Evolutionary conservation across 805 yeast genomes (phyloP).

Genomic region (Candida silvicultrix): DNA sequence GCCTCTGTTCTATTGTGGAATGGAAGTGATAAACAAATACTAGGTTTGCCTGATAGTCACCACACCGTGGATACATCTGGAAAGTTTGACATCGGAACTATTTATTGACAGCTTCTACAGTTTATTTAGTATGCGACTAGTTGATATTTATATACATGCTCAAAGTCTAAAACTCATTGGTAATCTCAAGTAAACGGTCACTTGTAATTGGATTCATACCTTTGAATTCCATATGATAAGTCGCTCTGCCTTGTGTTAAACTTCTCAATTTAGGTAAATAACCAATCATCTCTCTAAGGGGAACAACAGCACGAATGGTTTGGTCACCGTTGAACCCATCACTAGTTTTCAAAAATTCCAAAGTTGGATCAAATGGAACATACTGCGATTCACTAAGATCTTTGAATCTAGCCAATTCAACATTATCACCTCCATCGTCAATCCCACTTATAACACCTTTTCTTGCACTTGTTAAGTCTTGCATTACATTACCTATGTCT

Average conservation of each 20-base stretch:
- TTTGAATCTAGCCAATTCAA: slow-evolving; percentile 38
- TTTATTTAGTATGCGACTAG: neutral
- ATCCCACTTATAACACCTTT: slow-evolving; percentile 69
- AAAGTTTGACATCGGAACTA: no score
- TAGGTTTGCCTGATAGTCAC: no score
- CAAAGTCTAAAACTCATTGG: slow-evolving; percentile 12
- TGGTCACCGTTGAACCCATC: slow-evolving; percentile 29
- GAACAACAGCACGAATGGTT: slow-evolving; percentile 71
- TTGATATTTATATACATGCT: no score
- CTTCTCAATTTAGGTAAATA: slow-evolving; percentile 74
- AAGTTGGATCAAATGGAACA: slow-evolving; percentile 72
- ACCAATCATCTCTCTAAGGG: slow-evolving; percentile 86
- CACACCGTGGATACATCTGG: no score
- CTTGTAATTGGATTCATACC: slow-evolving; percentile 65
- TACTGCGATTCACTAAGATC: slow-evolving; percentile 57
- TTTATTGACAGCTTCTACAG: no score
- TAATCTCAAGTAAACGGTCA: slow-evolving; percentile 38
- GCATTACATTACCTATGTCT: slow-evolving; percentile 76
- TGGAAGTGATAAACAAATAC: no score
- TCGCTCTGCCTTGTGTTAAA: slow-evolving; percentile 84
- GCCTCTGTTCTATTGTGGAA: no score
- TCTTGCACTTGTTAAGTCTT: slow-evolving; percentile 75
- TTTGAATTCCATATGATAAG: slow-evolving; percentile 68
- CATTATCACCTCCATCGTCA: slow-evolving; percentile 49
- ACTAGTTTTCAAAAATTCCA: slow-evolving; percentile 22